phyloP scores from a whole-genome alignment of 495 filamentous ascomycete species.

The Antarctomyces pellizariae region DNA sequence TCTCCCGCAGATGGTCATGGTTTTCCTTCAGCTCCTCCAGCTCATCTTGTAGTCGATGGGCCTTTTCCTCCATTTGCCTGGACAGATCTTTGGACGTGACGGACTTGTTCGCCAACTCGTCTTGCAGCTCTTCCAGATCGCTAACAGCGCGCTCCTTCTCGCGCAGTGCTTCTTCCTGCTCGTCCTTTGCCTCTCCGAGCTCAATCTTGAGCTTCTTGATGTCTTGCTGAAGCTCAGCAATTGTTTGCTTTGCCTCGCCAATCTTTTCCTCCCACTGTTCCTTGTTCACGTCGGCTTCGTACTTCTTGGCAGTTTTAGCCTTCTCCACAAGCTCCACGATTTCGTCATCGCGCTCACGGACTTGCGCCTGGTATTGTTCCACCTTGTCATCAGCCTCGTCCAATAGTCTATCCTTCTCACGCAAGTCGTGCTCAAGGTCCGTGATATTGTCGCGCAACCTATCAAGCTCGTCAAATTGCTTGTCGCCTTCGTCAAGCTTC shows the following conservation, averaged over 20 bases:
- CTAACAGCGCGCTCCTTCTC: slow-evolving; percentile 33
- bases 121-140: slow-evolving; percentile 41
- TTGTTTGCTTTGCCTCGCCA: slow-evolving; percentile 28
- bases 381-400: slow-evolving; percentile 44
- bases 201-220: slow-evolving; percentile 22
- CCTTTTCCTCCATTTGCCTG: slow-evolving; percentile 51
- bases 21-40: slow-evolving; percentile 34
- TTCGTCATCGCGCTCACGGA: slow-evolving; percentile 25
- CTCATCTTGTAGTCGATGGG: slow-evolving; percentile 38
- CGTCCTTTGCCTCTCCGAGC: slow-evolving; percentile 31
- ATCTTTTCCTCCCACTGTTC: slow-evolving; percentile 27
- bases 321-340: slow-evolving; percentile 27
- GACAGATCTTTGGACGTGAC: slow-evolving; percentile 53
- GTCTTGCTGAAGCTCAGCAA: slow-evolving; percentile 21
- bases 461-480: slow-evolving; percentile 29
- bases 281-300: slow-evolving; percentile 34
- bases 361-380: slow-evolving; percentile 31
- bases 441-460: slow-evolving; percentile 42
- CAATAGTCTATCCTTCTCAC: slow-evolving; percentile 39
- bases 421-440: slow-evolving; percentile 38
- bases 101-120: slow-evolving; percentile 60
- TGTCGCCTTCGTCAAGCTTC: slow-evolving; percentile 20
- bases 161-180: slow-evolving; percentile 35
- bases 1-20: slow-evolving; percentile 11
- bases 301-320: slow-evolving; percentile 29